A percentile compares a stretch with the other conserved stretches of the same genome.
phyloP scores from a whole-genome alignment of 169 alveolate species.

The Cyclospora cayetanensis region DNA sequence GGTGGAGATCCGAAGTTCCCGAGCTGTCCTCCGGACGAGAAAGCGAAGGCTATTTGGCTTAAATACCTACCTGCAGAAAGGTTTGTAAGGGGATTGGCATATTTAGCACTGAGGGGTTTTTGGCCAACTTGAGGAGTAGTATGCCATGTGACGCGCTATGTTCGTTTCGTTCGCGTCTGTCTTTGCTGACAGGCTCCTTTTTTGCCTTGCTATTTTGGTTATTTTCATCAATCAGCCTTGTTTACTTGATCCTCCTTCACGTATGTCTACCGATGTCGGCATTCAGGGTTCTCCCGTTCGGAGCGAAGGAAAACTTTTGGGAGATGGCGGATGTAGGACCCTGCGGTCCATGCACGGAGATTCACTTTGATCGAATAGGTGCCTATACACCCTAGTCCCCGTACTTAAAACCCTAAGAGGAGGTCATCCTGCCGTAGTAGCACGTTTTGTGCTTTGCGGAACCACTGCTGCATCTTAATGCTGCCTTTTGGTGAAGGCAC shows the following conservation, averaged over 20 bases:
- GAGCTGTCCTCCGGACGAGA: conserved; percentile 88
- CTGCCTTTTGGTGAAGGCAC: too few species aligned
- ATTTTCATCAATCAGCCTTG: background rate
- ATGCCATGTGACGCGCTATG: background rate
- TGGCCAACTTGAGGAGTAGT: background rate
- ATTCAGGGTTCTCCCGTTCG: conserved; percentile 83
- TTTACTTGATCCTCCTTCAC: background rate
- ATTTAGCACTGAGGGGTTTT: background rate
- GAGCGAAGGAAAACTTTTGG: conserved; percentile 93
- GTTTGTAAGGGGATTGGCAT: background rate
- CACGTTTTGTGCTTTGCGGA: too few species aligned
- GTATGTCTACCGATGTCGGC: background rate
- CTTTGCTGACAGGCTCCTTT: background rate
- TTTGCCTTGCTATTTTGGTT: background rate
- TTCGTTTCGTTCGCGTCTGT: background rate
- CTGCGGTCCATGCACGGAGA: conserved; percentile 97
- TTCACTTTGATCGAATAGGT: conserved; percentile 91
- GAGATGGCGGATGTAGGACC: conserved; percentile 98
- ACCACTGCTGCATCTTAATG: too few species aligned
- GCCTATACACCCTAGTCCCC: background rate
- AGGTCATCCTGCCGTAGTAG: background rate
- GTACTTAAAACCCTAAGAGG: background rate
- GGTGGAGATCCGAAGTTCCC: conserved; percentile 94
- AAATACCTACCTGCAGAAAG: conserved; percentile 86
- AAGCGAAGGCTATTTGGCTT: conserved; percentile 90